Evolutionary conservation across 768 basidiomycete species (phyloP).

Genomic region (Boletus reticulatus): DNA sequence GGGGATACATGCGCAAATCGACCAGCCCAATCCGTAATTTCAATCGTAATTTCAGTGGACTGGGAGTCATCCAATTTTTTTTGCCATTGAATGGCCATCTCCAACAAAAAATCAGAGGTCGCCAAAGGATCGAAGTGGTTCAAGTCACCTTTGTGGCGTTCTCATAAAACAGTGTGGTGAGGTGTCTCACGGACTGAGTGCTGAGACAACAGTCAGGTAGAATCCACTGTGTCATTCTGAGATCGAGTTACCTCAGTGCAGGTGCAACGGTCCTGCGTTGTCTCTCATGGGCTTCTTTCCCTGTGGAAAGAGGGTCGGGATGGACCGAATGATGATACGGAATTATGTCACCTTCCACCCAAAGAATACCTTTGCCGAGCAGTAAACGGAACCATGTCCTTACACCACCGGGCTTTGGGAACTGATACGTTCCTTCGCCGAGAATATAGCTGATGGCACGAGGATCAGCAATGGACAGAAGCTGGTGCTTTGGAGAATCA

Average conservation of each 20-base stretch:
- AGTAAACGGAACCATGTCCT: constrained; percentile 62
- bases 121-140: background rate
- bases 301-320: constrained; percentile 28
- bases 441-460: constrained; percentile 54
- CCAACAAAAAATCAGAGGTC: constrained; percentile 5
- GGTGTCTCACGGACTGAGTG: constrained; percentile 50
- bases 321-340: background rate
- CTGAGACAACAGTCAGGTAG: constrained; percentile 27
- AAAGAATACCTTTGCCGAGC: constrained; percentile 62
- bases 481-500: constrained; percentile 43
- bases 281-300: constrained; percentile 54
- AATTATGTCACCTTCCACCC: constrained; percentile 52
- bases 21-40: constrained; percentile 57
- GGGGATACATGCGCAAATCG: constrained; percentile 52
- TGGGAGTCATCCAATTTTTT: constrained; percentile 42
- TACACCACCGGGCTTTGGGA: constrained; percentile 63
- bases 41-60: constrained; percentile 44
- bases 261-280: constrained; percentile 53
- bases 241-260: constrained; percentile 46
- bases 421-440: constrained; percentile 51
- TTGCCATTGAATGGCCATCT: constrained; percentile 51
- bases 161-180: constrained; percentile 53
- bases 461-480: constrained; percentile 56
- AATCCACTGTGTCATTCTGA: background rate
- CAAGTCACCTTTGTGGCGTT: constrained; percentile 42